Percentiles rank a stretch among this genome's conserved stretches.
Evolutionary conservation across 2,329 filamentous ascomycete genomes (phyloP).

Genomic region (Penicillium verrucosum): DNA sequence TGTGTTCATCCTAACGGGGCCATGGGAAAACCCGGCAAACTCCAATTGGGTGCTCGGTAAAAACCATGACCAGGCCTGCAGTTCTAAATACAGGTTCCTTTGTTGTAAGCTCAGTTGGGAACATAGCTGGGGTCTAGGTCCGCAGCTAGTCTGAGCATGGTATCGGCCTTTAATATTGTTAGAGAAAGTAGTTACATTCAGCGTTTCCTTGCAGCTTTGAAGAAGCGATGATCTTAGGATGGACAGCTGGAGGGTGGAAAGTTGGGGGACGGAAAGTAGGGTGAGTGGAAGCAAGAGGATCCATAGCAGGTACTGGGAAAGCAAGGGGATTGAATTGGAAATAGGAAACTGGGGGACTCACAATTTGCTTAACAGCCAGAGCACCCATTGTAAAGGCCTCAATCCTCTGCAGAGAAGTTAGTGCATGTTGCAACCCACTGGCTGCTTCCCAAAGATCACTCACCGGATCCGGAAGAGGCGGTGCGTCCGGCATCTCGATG

Average conservation of each 20-base stretch:
- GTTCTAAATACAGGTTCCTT: background rate
- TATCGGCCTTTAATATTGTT: background rate
- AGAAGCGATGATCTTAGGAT: background rate
- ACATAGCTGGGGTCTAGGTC: background rate
- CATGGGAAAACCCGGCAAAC: constrained; percentile 22
- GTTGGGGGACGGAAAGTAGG: no score
- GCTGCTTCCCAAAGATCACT: background rate
- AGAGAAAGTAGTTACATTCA: background rate
- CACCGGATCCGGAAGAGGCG: constrained; percentile 5
- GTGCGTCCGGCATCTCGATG: constrained; percentile 20
- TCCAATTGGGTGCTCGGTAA: constrained; percentile 9
- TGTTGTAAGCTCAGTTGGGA: background rate
- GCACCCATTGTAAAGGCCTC: background rate
- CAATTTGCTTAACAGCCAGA: background rate
- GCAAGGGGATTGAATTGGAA: background rate
- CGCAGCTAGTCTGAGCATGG: background rate
- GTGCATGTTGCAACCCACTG: background rate
- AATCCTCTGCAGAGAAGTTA: background rate
- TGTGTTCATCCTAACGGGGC: constrained; percentile 5
- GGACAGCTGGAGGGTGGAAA: background rate
- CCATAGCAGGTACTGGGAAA: background rate
- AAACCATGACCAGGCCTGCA: constrained; percentile 21
- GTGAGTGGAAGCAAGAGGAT: no score
- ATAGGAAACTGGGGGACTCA: background rate
- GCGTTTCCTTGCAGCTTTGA: background rate